Base-by-base conservation (phyloP, 352 stramenopile genomes). In the Phytophthora ramorum region DNA sequence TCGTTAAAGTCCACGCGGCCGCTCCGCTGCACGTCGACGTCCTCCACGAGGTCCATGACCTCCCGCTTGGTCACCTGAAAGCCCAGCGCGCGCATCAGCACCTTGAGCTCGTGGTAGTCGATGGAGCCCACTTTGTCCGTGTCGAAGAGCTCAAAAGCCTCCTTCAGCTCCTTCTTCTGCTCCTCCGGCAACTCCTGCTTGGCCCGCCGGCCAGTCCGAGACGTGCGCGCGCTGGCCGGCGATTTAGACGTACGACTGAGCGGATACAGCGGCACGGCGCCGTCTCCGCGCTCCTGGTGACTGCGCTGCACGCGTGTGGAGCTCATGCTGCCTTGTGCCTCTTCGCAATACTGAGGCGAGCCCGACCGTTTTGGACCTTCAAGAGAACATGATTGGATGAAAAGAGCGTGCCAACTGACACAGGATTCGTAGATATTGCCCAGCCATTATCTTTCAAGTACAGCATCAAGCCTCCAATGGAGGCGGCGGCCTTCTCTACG, bases 111-210 rank as follows among this genome's bases (percentile, higher is more conserved):
- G 70, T 98, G 91, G 66, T 97, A 95, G 80, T 98, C 89, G 58
- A 98, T 89, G 3, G 78, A 86, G 7, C 92, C 91, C 46, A 81
- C 90, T 71, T 97, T 96, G 57, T 98, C 91, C 17, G 81, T 83
- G 76, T 98, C 95, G 56, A 98, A 98, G 38, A 98, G 83, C 48
- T 97, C 92, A 52, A 98, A 98, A 7, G 94, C 92, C 56, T 98
- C 95, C 50, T 85, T 79, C 1, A 98, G 80, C 73, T 98, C 94
- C 41, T 92, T 92, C 64, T 93, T 92, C 73, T 95, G 85, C 41
- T 93, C 87, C 17, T 94, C 85, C 17, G 74, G 79, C 12, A 93
- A 72, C 73, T 96, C 85, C 53, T 93, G 84, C 14, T 83, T 85
- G 24, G 74, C 51, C 20, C 84, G 73, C n/a, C 84, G 78, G 38